Evolutionary conservation across 129 eudicot species (phyloP), one percentile per base, ranked within the genome.

Genomic region (Pulicaria dysenterica): DNA sequence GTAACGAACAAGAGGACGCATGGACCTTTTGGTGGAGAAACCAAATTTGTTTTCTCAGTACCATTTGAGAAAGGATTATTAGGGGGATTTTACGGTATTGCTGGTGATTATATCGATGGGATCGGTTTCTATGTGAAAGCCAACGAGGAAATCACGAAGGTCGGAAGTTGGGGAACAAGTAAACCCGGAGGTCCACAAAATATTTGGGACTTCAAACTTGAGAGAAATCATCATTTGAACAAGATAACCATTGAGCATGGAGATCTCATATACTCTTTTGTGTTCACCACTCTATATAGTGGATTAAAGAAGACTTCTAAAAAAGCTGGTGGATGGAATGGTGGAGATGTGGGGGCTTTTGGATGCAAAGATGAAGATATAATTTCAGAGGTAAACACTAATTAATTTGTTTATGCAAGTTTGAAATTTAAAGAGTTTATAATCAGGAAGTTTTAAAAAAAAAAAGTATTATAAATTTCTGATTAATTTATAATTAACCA

Each of bases 11-110:
- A 64, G 70, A 17, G 2, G 10, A 57, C 17, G 3, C 49, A 51
- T 70, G 74, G 74, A 16, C 74, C 74, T 54, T 70, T 70, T 70
- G 74, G 74, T 51, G 9, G 8, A 4, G 48, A 8, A 38, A 8
- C 15, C 0, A 6, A 57, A 0, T 3, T 16, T 15, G 3, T 38
- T 3, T 70, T 70, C 15, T 70, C 74, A 4, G 5, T 70, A 43
- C 74, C 64, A 0, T 55, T 17, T 15, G 38, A 40, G 7, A 41
- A 70, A 37, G 74, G 74, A 8, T 53, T 36, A 3, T 24, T 72
- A 7, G 54, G 24, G 0, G 76, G 76, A 8, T 57, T 71, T 71
- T 34, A 71, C 0, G 76, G 76, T 3, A 12, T 5, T 67, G 72
- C 72, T 3, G 24, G 58, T 8, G 8, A 36, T 44, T 67, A 49